These are phyloP conservation scores for Bodo saltans DNA, from an alignment of 78 protist genomes.

Conservation along the genomic window DNA sequence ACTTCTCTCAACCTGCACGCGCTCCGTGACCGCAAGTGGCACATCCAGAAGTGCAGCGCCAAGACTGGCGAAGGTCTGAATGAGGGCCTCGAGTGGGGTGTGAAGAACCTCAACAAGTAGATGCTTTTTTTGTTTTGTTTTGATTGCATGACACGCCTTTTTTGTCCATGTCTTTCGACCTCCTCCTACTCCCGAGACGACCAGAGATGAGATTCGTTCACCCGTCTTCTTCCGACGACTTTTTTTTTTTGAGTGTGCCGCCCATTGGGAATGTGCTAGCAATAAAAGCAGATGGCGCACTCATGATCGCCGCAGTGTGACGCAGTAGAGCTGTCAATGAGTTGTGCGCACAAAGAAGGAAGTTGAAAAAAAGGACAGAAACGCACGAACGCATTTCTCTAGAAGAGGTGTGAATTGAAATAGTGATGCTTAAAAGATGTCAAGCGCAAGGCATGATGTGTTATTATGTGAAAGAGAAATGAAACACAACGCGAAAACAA, in stretches of 20 bases:
- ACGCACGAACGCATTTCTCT: no score
- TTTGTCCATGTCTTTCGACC: neutral
- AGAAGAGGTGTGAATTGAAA: no score
- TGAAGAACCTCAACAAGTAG: neutral
- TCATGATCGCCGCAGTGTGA: no score
- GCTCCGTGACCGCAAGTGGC: conserved; percentile 46
- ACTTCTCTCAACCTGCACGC: conserved; percentile 26
- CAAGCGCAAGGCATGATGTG: no score
- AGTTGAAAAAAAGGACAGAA: no score
- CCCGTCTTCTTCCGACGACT: neutral
- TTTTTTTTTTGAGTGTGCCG: neutral
- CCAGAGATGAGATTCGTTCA: neutral
- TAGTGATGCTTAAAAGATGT: no score
- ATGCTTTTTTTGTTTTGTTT: neutral
- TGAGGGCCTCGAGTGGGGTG: conserved; percentile 38
- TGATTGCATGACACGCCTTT: neutral
- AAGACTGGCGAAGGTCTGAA: conserved; percentile 42
- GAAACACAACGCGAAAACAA: no score
- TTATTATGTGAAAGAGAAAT: no score
- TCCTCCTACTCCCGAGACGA: no score
- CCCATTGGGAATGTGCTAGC: neutral
- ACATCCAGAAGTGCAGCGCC: conserved; percentile 38
- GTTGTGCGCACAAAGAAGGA: no score
- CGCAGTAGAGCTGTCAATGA: no score
- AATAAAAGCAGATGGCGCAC: no score